Evolutionary conservation across 345 rosid species (phyloP), one percentile per base, ranked within the genome.

Genomic region (Acer saccharum): DNA sequence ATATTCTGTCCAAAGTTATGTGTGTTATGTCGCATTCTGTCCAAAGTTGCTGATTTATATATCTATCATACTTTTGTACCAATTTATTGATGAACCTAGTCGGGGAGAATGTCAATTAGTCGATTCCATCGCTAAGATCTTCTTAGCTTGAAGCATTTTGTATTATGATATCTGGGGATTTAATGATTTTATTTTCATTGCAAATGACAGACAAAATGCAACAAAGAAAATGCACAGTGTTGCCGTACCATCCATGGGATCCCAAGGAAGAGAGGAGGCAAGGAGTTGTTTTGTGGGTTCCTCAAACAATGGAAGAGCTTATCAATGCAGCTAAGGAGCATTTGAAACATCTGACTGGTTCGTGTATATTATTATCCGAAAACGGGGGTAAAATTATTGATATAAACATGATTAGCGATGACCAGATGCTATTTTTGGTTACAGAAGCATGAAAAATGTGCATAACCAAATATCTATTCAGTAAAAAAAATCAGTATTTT

Each of bases 271-370:
- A 76, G 75, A 85, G 77, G 83, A 88, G 82, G 81, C 78, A 76
- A 0, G 98, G 97, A 58, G 76, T 91, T 61, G 88, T 90, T 3
- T 32, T 90, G 61, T 90, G 97, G 97, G 90, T 94, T 68, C 94
- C 98, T 6, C 61, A 73, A 76, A 89, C 83, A 76, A 84, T 91
- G 69, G 88, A 90, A 57, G 93, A 89, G 65, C 94, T 93, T 21
- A 77, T 89, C 10, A 78, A 66, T 76, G 78, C 61, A 9, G 92
- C 94, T 10, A 76, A 43, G 6, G 87, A 79, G 72, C 80, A 80
- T 68, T 86, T 90, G 52, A 76, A 83, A 69, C 54, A 83, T 39
- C 10, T 81, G 0, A 57, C 74, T 65, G 85, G 67, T 74, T 76
- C 80, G 64, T 88, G 77, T 62, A 76, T 87, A 48, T 79, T 89